Conservation (phyloP, 768 basidiomycete species). For the Boletales sp. region DNA sequence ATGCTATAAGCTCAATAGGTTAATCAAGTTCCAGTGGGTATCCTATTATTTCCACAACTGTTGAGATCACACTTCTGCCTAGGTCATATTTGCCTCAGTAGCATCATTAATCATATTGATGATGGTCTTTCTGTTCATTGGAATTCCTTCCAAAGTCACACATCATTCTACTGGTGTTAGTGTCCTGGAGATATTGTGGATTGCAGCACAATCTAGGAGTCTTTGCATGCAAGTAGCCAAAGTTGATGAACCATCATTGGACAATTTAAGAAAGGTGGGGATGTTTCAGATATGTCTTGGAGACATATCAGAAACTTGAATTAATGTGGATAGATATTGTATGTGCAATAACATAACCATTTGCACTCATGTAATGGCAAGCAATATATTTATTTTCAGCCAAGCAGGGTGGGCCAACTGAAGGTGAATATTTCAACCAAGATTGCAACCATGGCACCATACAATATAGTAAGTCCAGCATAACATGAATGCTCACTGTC, state of each 20-base stretch:
- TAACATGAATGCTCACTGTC: too few species aligned
- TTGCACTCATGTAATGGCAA: too few species aligned
- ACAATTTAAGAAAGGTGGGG: neutral
- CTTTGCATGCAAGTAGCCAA: neutral
- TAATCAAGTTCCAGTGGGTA: neutral
- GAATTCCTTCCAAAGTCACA: neutral
- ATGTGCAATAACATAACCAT: too few species aligned
- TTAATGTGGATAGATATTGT: neutral
- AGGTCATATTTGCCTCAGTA: neutral
- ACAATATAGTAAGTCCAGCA: too few species aligned
- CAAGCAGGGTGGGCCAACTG: too few species aligned
- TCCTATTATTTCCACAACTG: neutral
- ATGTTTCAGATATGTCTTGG: neutral
- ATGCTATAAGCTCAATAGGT: neutral
- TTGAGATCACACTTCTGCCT: neutral
- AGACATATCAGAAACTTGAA: neutral
- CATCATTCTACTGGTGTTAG: neutral
- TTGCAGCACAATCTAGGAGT: neutral
- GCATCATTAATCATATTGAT: neutral
- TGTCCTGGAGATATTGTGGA: neutral
- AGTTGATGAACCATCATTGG: neutral
- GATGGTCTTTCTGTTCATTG: neutral
- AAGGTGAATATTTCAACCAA: too few species aligned
- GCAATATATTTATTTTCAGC: too few species aligned
- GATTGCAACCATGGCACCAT: too few species aligned